phyloP scores from a whole-genome alignment of 2,329 filamentous ascomycete genomes.

The Calonectria pseudoreteaudii region DNA sequence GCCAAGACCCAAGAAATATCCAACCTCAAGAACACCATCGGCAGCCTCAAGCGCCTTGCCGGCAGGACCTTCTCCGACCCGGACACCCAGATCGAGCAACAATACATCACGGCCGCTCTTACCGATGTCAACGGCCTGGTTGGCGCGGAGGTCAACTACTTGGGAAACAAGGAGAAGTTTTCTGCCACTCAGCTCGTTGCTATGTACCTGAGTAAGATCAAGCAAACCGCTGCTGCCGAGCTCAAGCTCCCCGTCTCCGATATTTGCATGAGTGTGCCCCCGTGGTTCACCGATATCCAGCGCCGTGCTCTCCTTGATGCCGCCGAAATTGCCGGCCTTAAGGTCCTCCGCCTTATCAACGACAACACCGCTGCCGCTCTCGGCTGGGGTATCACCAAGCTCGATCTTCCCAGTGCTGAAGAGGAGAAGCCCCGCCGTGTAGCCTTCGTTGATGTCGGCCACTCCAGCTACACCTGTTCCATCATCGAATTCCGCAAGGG shows the following conservation, averaged over 20 bases:
- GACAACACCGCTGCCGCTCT: constrained; percentile 97
- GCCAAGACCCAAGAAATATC: constrained; percentile 99
- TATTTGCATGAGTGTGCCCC: constrained; percentile 91
- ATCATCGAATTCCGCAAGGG: constrained; percentile 98
- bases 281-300: constrained; percentile 97
- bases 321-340: constrained; percentile 91
- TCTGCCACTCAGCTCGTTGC: constrained; percentile 92
- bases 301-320: constrained; percentile 90
- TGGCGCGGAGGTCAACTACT: constrained; percentile 91
- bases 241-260: constrained; percentile 92
- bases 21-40: constrained; percentile 99
- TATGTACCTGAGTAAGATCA: constrained; percentile 97
- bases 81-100: constrained; percentile 92
- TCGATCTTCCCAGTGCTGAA: constrained; percentile 87
- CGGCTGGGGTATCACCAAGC: constrained; percentile 97
- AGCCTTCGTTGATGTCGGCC: constrained; percentile 92
- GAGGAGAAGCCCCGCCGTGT: constrained; percentile 95
- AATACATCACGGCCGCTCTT: constrained; percentile 87
- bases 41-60: constrained; percentile 90
- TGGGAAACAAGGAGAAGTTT: constrained; percentile 96
- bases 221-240: constrained; percentile 86
- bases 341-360: constrained; percentile 94
- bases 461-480: constrained; percentile 95
- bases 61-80: constrained; percentile 90
- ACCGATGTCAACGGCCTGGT: constrained; percentile 94